These are phyloP conservation scores for Neurospora hispaniola DNA, from an alignment of 495 filamentous ascomycete species.

Conservation along the genomic window DNA sequence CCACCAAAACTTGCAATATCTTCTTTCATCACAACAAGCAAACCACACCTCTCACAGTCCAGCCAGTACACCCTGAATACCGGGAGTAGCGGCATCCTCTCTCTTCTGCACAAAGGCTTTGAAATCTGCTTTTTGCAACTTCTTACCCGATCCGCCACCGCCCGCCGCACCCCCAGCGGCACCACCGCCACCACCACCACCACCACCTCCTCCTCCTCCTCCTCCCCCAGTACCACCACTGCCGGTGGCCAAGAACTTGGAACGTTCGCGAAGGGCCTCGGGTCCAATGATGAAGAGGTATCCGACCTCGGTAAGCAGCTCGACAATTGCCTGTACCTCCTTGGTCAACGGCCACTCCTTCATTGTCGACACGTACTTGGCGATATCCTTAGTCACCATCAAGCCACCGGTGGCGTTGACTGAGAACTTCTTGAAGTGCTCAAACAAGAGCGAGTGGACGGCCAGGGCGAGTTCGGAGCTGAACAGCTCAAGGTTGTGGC, in stretches of 20 bases:
- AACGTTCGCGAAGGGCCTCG: conserved; percentile 73
- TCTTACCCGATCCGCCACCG: conserved; percentile 29
- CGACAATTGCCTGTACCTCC: conserved; percentile 60
- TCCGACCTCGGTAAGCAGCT: conserved; percentile 86
- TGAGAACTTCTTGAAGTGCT: conserved; percentile 87
- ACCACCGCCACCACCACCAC: neutral
- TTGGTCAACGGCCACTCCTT: conserved; percentile 66
- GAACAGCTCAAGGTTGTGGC: conserved; percentile 66
- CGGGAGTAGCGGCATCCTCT: conserved; percentile 71
- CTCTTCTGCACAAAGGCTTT: conserved; percentile 70
- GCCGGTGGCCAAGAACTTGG: conserved; percentile 42
- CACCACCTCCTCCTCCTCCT: neutral
- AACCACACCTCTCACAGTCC: conserved; percentile 23
- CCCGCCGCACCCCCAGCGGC: conserved; percentile 15
- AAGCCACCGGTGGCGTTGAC: conserved; percentile 87
- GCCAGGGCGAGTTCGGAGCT: conserved; percentile 76
- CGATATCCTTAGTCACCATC: conserved; percentile 93
- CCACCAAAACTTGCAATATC: neutral
- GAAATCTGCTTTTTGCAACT: conserved; percentile 59
- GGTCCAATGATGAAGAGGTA: conserved; percentile 91
- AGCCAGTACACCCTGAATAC: conserved; percentile 67
- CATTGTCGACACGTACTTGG: conserved; percentile 69
- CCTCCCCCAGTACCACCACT: conserved; percentile 2
- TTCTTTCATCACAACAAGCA: neutral
- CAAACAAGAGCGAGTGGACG: conserved; percentile 65